phyloP scores from a whole-genome alignment of 2,329 filamentous ascomycete species.

The Cladobotryum mycophilum region DNA sequence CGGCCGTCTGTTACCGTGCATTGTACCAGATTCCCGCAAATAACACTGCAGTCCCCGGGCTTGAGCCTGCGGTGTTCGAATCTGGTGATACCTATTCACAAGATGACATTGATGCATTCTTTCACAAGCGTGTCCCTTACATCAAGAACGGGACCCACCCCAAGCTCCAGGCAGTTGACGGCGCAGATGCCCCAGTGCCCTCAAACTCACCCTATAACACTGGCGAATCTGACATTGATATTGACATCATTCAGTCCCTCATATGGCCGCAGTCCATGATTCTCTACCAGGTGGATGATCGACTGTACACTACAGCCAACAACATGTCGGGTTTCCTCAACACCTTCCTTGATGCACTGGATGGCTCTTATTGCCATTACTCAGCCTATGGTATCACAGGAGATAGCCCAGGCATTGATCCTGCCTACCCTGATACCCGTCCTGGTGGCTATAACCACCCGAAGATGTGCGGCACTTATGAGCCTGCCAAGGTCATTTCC shows the following conservation, averaged over 20 bases:
- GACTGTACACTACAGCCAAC: conserved; percentile 33
- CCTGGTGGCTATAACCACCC: conserved; percentile 41
- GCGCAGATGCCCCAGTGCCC: conserved; percentile 35
- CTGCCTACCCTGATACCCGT: conserved; percentile 42
- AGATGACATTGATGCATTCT: conserved; percentile 41
- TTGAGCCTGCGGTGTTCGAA: conserved; percentile 44
- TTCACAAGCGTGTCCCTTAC: conserved; percentile 34
- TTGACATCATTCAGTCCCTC: conserved; percentile 40
- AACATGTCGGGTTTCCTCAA: conserved; percentile 37
- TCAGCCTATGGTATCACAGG: conserved; percentile 31
- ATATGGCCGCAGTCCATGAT: conserved; percentile 46
- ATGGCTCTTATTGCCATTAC: conserved; percentile 47
- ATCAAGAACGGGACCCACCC: conserved; percentile 38
- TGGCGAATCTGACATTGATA: conserved; percentile 48
- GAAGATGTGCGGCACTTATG: conserved; percentile 23
- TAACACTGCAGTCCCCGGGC: conserved; percentile 44
- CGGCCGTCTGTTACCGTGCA: conserved; percentile 46
- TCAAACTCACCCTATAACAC: conserved; percentile 13
- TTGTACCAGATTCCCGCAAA: conserved; percentile 37
- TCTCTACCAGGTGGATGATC: conserved; percentile 42
- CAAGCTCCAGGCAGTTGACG: conserved; percentile 37
- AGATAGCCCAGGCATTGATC: conserved; percentile 29
- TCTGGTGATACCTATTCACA: conserved; percentile 45
- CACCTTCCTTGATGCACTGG: conserved; percentile 41
- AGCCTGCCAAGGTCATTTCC: conserved; percentile 33